Evolutionary conservation across 805 yeast species (phyloP), one percentile per base, ranked within the genome.

Genomic region (Metschnikowia matae): DNA sequence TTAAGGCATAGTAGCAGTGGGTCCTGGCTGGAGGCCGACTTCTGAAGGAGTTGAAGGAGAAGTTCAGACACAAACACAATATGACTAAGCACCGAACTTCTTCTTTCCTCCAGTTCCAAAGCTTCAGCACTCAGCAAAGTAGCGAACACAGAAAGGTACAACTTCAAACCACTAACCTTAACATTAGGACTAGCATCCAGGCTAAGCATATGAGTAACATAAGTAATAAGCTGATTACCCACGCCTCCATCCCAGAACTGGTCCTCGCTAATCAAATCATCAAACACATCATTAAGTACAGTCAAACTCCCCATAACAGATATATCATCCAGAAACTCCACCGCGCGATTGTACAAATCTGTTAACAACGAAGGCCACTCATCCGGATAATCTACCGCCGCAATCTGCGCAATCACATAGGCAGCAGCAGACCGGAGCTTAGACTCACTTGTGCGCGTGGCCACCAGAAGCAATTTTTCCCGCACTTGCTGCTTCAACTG

Each of bases 361-460:
- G 67, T 61, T 49, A 87, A 62, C 43, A 91, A 70, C 20, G 74
- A 77, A 0, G 97, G 96, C 98, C 98, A 92, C 63, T 89, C 96
- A 62, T 94, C 98, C 0, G 99, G 99, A 61, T 81, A 92, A 62
- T 92, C 99, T 1, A 84, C 87, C 2, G 87, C 85, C 0, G 96
- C 89, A 14, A 92, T 87, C 60, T 87, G 95, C 4, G 87, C 87
- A 15, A 90, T 79, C 14, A 87, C 84, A 55, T 88, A 84, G 1
- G 91, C 82, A 1, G 87, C 80, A 46, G 87, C 78, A 31, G 76
- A 78, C 51, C 89, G 74, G 14, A 91, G 70, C 58, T 85, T 87
- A 8, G 85, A 71, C 53, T 79, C 78, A 1, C 73, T 67, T 1
- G 70, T 56, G 7, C 67, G 42, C 3, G 74, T 65, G 17, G 81